Conservation (phyloP, 78 protist genomes). For the Paratrimastix pyriformis region DNA sequence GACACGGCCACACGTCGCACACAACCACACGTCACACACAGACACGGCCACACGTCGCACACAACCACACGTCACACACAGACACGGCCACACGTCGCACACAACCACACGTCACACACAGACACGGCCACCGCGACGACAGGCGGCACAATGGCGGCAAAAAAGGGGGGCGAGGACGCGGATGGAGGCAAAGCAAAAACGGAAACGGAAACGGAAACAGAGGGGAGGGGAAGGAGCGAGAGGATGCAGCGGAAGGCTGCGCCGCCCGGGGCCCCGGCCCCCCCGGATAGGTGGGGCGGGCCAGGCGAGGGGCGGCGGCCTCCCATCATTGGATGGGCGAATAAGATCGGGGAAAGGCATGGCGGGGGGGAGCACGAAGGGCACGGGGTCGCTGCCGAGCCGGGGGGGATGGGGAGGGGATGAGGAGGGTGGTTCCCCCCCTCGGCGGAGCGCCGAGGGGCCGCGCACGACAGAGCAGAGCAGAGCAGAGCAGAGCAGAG, state of each 20-base stretch:
- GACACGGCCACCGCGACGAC: too few relatives aligned
- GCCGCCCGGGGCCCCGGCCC: neutral
- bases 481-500: conserved; percentile 16
- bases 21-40: too few relatives aligned
- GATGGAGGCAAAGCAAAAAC: too few relatives aligned
- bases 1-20: too few relatives aligned
- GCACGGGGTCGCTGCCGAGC: neutral
- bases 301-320: neutral
- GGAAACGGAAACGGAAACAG: too few relatives aligned
- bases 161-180: too few relatives aligned
- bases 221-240: neutral
- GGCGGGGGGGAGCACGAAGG: neutral
- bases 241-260: neutral
- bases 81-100: too few relatives aligned
- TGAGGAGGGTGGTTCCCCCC: too few relatives aligned
- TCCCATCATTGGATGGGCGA: neutral
- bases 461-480: neutral
- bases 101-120: too few relatives aligned
- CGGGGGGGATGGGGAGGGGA: neutral
- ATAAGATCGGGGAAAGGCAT: neutral
- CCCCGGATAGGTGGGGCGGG: neutral
- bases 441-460: neutral
- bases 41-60: too few relatives aligned
- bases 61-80: too few relatives aligned
- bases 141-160: too few relatives aligned